These are phyloP conservation scores for Metschnikowia henanensis DNA, from an alignment of 805 yeast species.

Conservation along the genomic window DNA sequence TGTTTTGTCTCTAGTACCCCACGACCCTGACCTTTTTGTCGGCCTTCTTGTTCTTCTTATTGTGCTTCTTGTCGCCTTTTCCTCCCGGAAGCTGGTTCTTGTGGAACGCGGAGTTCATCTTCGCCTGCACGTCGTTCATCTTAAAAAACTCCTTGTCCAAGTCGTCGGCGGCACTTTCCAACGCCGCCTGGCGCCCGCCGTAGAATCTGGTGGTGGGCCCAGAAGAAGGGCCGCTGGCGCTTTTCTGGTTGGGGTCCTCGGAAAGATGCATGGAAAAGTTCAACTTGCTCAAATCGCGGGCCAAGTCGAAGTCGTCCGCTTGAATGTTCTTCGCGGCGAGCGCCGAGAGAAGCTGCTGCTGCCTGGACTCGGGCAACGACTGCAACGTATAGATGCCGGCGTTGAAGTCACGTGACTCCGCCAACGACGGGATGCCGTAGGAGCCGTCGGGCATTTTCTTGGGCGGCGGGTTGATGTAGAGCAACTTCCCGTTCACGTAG, in stretches of 20 bases:
- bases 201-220: slow-evolving; percentile 54
- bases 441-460: slow-evolving; percentile 52
- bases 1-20: slow-evolving; percentile 14
- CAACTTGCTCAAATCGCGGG: slow-evolving; percentile 66
- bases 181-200: slow-evolving; percentile 83
- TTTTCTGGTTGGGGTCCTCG: slow-evolving; percentile 22
- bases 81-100: slow-evolving; percentile 30
- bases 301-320: slow-evolving; percentile 56
- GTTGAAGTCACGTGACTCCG: slow-evolving; percentile 57
- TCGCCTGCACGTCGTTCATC: slow-evolving; percentile 63
- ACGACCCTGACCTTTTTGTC: slow-evolving; percentile 41
- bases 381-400: slow-evolving; percentile 66
- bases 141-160: slow-evolving; percentile 85
- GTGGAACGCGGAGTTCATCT: slow-evolving; percentile 74
- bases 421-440: slow-evolving; percentile 50
- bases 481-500: slow-evolving; percentile 87
- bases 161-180: slow-evolving; percentile 76
- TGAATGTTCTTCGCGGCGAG: slow-evolving; percentile 54
- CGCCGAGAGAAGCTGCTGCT: slow-evolving; percentile 67
- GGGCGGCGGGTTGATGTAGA: slow-evolving; percentile 90
- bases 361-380: slow-evolving; percentile 69
- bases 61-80: slow-evolving; percentile 52
- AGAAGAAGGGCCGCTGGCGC: slow-evolving; percentile 23
- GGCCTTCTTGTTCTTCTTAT: slow-evolving; percentile 74
- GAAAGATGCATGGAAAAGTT: slow-evolving; percentile 80